These are phyloP conservation scores for Daldinia bambusicola DNA, from an alignment of 495 filamentous ascomycete genomes.

Conservation along the genomic window DNA sequence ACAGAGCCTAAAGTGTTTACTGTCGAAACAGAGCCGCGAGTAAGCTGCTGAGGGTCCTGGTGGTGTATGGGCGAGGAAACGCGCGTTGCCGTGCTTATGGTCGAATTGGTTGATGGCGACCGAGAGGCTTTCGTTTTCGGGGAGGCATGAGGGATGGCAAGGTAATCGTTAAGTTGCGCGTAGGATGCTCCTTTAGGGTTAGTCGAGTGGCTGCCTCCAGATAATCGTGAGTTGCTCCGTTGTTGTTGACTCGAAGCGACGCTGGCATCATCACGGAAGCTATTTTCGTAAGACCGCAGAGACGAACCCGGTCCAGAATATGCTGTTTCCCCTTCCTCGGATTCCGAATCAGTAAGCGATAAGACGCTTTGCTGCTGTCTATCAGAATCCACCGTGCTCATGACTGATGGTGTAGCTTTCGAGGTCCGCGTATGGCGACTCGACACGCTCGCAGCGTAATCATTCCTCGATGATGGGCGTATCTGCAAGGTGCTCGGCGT, in stretches of 20 bases:
- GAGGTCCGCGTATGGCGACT: slow-evolving; percentile 63
- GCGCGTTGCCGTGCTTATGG: slow-evolving; percentile 43
- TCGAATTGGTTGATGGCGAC: slow-evolving; percentile 41
- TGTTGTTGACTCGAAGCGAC: slow-evolving; percentile 34
- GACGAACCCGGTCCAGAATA: slow-evolving; percentile 41
- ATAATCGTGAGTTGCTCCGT: slow-evolving; percentile 28
- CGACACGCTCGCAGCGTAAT: slow-evolving; percentile 58
- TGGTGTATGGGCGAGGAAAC: slow-evolving; percentile 25
- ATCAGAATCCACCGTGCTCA: slow-evolving; percentile 57
- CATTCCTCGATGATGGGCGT: slow-evolving; percentile 42
- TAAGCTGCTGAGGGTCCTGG: slow-evolving; percentile 13
- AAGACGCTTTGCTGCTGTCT: slow-evolving; percentile 59
- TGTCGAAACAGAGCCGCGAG: slow-evolving; percentile 39
- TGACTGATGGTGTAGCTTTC: slow-evolving; percentile 58
- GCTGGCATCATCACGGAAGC: slow-evolving; percentile 37
- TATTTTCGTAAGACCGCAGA: slow-evolving; percentile 40
- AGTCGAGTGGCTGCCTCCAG: slow-evolving; percentile 38
- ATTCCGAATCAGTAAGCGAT: slow-evolving; percentile 62
- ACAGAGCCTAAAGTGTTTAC: slow-evolving; percentile 32
- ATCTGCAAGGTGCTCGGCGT: slow-evolving; percentile 43
- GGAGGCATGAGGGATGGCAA: slow-evolving; percentile 40
- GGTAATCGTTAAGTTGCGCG: slow-evolving; percentile 48
- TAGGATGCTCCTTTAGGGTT: slow-evolving; percentile 39
- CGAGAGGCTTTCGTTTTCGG: slow-evolving; percentile 33
- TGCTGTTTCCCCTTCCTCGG: slow-evolving; percentile 55